Percentiles rank a stretch among this genome's conserved stretches.
Evolutionary conservation across 257 asterid genomes (phyloP).

Genomic region (Nyctanthes arbortristis): DNA sequence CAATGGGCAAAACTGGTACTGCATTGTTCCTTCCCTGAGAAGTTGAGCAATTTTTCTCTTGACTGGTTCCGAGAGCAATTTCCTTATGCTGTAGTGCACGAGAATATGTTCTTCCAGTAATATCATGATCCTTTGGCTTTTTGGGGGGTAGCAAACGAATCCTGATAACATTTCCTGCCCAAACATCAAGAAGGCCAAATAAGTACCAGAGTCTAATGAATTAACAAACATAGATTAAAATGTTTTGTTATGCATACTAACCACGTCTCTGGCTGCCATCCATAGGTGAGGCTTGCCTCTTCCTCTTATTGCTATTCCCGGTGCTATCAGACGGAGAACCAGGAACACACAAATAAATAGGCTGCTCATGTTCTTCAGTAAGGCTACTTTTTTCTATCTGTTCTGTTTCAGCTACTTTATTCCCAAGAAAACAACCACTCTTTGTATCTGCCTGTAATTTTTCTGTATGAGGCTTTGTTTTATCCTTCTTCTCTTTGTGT

Average conservation of each 20-base stretch:
- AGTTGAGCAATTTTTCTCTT: slow-evolving; percentile 12
- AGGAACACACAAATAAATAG: slow-evolving; percentile 41
- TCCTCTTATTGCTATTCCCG: slow-evolving; percentile 68
- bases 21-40: background rate
- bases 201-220: background rate
- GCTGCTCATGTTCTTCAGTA: slow-evolving; percentile 62
- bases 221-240: too few relatives aligned
- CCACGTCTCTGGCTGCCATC: slow-evolving; percentile 44
- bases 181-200: background rate
- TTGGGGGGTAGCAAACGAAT: slow-evolving; percentile 44
- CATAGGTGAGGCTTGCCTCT: slow-evolving; percentile 40
- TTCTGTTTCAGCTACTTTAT: slow-evolving; percentile 40
- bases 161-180: slow-evolving; percentile 57
- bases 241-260: too few relatives aligned
- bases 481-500: slow-evolving; percentile 20
- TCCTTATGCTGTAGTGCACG: slow-evolving; percentile 21
- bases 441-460: background rate
- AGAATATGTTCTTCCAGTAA: slow-evolving; percentile 30
- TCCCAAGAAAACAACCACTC: slow-evolving; percentile 18
- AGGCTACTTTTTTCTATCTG: slow-evolving; percentile 62
- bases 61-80: background rate
- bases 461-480: background rate
- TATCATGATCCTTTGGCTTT: slow-evolving; percentile 27
- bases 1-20: background rate
- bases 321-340: slow-evolving; percentile 75